Base-by-base conservation (phyloP, 768 basidiomycete genomes). In the Auricularia auricula-judae region DNA sequence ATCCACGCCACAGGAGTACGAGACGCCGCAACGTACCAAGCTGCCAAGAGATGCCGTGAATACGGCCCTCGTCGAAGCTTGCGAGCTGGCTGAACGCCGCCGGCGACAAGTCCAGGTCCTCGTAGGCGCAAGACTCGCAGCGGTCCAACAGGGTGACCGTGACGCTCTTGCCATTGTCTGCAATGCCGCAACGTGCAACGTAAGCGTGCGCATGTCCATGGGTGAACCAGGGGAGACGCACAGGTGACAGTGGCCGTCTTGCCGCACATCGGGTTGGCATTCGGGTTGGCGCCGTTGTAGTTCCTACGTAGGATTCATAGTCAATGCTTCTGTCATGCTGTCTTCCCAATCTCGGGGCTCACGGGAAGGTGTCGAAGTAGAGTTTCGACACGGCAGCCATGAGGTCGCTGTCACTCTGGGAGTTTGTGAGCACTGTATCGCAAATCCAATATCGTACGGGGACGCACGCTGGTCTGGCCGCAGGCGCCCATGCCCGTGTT, bases 221-320 rank as follows among this genome's bases (percentile, higher is more conserved):
- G 35, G 64, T 65, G 53, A 43, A 62, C 10, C 3, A 18, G 21
- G 51, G 33, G 34, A 3, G 4, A 75, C 80, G 72, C 75, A 88
- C 88, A 89, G 4, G 23, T 66, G 8, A 75, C 75, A 0, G 23
- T 69, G 64, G 88, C 74, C 63, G 75, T 67, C 69, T 74, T 79
- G 68, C 76, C 75, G 71, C 91, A 93, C 63, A 93, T 72, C 39
- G 91, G 89, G 76, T 93, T 91, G 64, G 67, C 70, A 73, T 92
- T 93, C 34, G 90, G 87, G 77, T 93, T 84, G 4, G 61, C 77
- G 33, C 81, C 80, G 18, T 74, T 62, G 71, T 84, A 87, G 39
- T 42, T 10, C 78, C 81, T 56, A 87, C 89, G 64, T 34, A 62
- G 44, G 43, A 63, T 54, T 29, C 23, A 63, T 8, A 42, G n/a